Evolutionary conservation across 2,329 filamentous ascomycete genomes (phyloP), one percentile per base, ranked within the genome.

Genomic region (Huntiella abstrusa): DNA sequence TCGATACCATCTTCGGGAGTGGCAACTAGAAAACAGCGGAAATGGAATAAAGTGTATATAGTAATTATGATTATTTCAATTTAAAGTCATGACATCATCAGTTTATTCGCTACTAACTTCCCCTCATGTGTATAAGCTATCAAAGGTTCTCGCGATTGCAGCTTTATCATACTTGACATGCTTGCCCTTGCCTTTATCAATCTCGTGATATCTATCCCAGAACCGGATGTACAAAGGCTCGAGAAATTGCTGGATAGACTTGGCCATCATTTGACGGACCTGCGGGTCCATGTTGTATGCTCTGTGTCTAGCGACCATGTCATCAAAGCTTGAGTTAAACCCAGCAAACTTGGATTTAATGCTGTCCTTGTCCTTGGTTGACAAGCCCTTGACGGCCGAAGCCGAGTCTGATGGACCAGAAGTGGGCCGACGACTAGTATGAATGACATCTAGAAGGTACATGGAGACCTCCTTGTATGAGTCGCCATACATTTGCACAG

Each of bases 141-240:
- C 55, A 55, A 78, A 78, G 7, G 80, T 68, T 16, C 74, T 73
- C 41, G 81, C 75, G 55, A 98, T 79, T 41, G 77, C 74, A 36
- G 70, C 69, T 67, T 95, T 95, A 65, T 95, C 87, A 60, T 94
- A 96, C 66, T 93, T 95, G 60, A 93, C 86, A 62, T 96, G 93
- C 63, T 98, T 98, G 54, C 88, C 88, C 64, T 87, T 92, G 50
- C 91, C 91, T 67, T 94, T 95, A 64, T 96, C 88, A 53, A 96
- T 78, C 63, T 96, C 91, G 59, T 95, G 87, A 59, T 98, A 98
- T 22, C 88, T 75, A 62, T 96, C 91, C 77, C 85, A 96, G 64
- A 98, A 98, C 40, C 91, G 74, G 51, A 81, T 82, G 64, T 98
- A 98, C 11, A 98, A 70, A 46, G 88, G 87, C 64, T 96, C 88